phyloP scores from a whole-genome alignment of 768 basidiomycete genomes.

The Porphyrellus cyaneotinctus region DNA sequence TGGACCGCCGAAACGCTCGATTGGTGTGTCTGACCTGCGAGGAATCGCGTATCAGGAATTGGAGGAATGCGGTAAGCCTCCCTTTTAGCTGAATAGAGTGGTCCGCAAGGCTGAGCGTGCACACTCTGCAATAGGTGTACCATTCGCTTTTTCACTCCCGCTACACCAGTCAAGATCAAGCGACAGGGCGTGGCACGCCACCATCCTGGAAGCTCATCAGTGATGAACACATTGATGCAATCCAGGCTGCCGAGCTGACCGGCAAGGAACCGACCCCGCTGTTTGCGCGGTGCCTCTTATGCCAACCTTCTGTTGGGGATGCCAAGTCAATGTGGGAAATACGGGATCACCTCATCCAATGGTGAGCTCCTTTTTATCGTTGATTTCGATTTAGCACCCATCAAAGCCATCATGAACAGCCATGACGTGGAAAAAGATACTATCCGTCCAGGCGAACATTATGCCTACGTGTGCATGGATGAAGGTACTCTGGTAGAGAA shows the following conservation, averaged over 20 bases:
- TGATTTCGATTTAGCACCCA: no score
- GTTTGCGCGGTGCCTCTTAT: background rate
- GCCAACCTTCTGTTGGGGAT: no score
- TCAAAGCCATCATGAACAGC: no score
- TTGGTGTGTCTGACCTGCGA: background rate
- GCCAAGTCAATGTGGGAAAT: no score
- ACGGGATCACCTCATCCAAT: no score
- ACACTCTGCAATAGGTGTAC: background rate
- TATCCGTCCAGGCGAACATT: no score
- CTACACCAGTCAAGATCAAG: background rate
- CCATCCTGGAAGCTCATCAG: background rate
- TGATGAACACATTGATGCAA: background rate
- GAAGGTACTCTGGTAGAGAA: no score
- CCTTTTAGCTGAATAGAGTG: background rate
- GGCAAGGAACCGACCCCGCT: background rate
- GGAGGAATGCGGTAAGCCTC: constrained; percentile 1
- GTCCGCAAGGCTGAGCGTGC: background rate
- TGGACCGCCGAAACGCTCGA: constrained; percentile 5
- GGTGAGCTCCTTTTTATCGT: no score
- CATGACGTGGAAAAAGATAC: no score
- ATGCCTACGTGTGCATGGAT: no score
- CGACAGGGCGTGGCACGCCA: background rate
- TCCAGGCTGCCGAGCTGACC: background rate
- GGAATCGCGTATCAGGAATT: background rate
- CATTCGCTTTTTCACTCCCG: background rate